phyloP scores from a whole-genome alignment of 306 rosid species.

The Medicago arabica region DNA sequence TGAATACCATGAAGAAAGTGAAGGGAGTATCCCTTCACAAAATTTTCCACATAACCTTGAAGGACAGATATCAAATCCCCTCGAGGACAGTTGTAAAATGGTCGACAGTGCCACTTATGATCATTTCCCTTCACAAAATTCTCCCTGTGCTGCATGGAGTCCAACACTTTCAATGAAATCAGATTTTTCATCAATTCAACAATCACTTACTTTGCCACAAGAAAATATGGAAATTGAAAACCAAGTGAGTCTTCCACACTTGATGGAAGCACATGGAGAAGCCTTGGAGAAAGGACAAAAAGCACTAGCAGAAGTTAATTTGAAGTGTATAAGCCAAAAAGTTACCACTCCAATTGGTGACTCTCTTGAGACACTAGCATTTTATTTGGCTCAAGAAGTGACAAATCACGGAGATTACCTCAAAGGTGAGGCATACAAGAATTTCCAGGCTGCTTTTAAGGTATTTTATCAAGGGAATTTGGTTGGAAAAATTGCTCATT shows the following conservation, averaged over 20 bases:
- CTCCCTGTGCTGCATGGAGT: slow-evolving; percentile 50
- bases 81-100: neutral
- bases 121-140: slow-evolving; percentile 38
- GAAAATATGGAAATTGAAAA: slow-evolving; percentile 55
- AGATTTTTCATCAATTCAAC: slow-evolving; percentile 49
- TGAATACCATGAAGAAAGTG: slow-evolving; percentile 48
- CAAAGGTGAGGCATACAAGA: slow-evolving; percentile 59
- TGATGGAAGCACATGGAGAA: slow-evolving; percentile 58
- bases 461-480: slow-evolving; percentile 58
- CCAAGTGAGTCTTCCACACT: slow-evolving; percentile 51
- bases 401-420: slow-evolving; percentile 45
- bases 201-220: slow-evolving; percentile 49
- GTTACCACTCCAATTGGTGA: slow-evolving; percentile 55
- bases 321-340: slow-evolving; percentile 57
- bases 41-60: neutral
- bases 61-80: neutral
- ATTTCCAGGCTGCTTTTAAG: slow-evolving; percentile 43
- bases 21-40: slow-evolving; percentile 49
- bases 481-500: slow-evolving; percentile 58
- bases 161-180: slow-evolving; percentile 55
- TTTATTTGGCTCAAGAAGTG: slow-evolving; percentile 50
- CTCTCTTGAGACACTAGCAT: slow-evolving; percentile 58
- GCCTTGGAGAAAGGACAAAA: slow-evolving; percentile 54
- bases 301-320: slow-evolving; percentile 45
- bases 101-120: neutral